Evolutionary conservation across 2,329 filamentous ascomycete genomes (phyloP), one percentile per base, ranked within the genome.

Genomic region (Paraphaeosphaeria sporulosa): DNA sequence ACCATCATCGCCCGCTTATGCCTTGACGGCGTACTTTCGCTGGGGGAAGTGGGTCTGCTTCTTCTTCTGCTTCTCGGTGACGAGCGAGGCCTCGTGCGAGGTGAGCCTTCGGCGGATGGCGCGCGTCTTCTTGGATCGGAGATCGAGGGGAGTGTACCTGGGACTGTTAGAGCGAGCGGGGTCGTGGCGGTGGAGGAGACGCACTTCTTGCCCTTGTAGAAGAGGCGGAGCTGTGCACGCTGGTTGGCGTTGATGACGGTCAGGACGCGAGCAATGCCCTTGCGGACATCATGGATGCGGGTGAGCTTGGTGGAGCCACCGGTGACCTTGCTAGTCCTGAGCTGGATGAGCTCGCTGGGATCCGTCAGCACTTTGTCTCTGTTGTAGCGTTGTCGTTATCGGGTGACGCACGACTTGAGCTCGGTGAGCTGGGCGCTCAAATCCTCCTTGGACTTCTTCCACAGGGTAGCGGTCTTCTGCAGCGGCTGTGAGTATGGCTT

Each of bases 171-270:
- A 48, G 55, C 23, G 32, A 9, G 40, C 42, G 30, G 21, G 30
- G 25, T 52, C 27, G 56, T 10, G 36, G 36, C 34, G n/a, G 36
- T n/a, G 47, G 59, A 51, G 50, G 57, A 40, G 54, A 76, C 75
- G 69, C 67, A 77, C 89, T 97, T 98, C 92, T 98, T 98, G 90
- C 91, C 91, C 89, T 97, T 96, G 90, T 99, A 99, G 91, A 98
- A 98, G 74, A 98, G 88, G 64, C 75, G 72, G 61, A 99, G 93
- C 86, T 98, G 94, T 73, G 93, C 87, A 83, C 96, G 91, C 88
- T 99, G 95, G 89, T 96, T 98, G 85, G 93, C 91, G 89, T 98
- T 99, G 90, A 99, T 97, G 86, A 99, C 89, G 83, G 95, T 99
- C 78, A 99, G 90, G 84, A 97, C 92, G 81, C 94, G 94, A 80